Evolutionary conservation across 257 asterid genomes (phyloP).

Genomic region (Fraxinus excelsior): DNA sequence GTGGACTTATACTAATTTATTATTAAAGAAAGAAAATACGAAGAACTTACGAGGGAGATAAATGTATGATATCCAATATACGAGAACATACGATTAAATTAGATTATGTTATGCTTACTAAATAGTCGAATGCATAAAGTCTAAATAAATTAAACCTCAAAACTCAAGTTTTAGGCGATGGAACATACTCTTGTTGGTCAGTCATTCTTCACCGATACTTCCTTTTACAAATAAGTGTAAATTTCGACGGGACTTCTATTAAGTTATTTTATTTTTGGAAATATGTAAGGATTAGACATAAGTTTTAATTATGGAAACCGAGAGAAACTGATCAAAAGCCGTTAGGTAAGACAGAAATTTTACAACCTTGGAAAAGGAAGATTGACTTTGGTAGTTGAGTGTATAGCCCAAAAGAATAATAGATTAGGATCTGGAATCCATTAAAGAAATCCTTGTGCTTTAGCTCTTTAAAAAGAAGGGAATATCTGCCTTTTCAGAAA

Average conservation of each 20-base stretch:
- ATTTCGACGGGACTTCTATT: neutral
- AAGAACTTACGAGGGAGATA: neutral
- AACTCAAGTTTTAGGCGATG: too few species aligned
- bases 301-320: neutral
- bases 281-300: too few species aligned
- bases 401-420: neutral
- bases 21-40: neutral
- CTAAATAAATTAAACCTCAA: too few species aligned
- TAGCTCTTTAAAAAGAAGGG: constrained; percentile 10
- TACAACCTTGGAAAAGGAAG: too few species aligned
- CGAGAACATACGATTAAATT: too few species aligned
- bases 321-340: neutral
- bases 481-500: constrained; percentile 14
- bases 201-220: neutral
- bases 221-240: too few species aligned
- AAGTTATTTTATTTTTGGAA: too few species aligned
- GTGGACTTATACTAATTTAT: neutral
- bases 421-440: constrained; percentile 12
- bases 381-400: neutral
- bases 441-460: constrained; percentile 17
- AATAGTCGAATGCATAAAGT: too few species aligned
- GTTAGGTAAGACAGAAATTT: neutral
- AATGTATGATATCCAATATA: too few species aligned
- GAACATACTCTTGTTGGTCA: neutral
- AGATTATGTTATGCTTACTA: neutral